Conservation (phyloP, 1,139 yeast species). For the Candida smagusa region DNA sequence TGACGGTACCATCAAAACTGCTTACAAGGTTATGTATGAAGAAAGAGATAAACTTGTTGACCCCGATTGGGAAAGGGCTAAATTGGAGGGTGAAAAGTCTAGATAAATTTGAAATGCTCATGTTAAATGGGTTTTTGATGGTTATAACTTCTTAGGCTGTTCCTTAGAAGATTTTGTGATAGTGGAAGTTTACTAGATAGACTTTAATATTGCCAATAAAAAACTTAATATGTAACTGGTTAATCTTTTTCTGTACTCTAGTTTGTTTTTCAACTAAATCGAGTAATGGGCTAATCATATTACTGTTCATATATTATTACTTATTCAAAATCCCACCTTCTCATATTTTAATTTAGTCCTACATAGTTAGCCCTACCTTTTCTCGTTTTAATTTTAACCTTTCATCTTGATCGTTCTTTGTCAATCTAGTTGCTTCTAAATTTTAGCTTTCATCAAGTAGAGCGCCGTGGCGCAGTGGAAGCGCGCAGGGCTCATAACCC, state of each 20-base stretch:
- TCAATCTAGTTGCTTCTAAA: too few relatives aligned
- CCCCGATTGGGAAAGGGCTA: slow-evolving; percentile 55
- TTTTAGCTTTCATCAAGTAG: neutral
- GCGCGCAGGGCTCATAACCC: slow-evolving; percentile 99
- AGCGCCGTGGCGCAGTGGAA: slow-evolving; percentile 98
- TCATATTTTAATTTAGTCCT: too few relatives aligned
- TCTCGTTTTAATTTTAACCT: too few relatives aligned
- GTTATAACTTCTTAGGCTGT: neutral
- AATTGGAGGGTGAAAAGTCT: neutral
- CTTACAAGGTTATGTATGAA: slow-evolving; percentile 79
- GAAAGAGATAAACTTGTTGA: slow-evolving; percentile 72
- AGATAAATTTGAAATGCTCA: neutral
- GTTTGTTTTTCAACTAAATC: too few relatives aligned
- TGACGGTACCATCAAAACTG: slow-evolving; percentile 94
- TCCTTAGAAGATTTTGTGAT: neutral
- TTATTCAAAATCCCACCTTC: too few relatives aligned
- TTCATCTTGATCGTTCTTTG: too few relatives aligned
- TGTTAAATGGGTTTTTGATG: neutral
- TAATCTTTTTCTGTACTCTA: too few relatives aligned
- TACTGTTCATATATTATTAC: too few relatives aligned
- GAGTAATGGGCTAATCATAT: too few relatives aligned
- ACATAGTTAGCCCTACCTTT: too few relatives aligned
- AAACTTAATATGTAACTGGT: too few relatives aligned
- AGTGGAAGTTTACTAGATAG: neutral
- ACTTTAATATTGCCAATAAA: too few relatives aligned